Conservation (phyloP, 345 rosid genomes). For the Stellera chamaejasme region DNA sequence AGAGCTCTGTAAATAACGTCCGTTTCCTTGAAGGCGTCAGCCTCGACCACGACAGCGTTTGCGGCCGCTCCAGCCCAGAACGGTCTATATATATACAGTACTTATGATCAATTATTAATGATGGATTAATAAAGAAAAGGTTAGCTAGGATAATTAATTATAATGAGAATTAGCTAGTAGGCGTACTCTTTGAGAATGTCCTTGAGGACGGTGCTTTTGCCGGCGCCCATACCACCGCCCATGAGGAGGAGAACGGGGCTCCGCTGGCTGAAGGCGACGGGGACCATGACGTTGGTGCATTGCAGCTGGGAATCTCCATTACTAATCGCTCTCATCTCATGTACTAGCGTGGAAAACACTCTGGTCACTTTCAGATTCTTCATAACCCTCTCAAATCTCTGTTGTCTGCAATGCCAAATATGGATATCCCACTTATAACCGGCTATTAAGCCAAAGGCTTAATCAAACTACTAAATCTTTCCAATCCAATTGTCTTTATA, state of each 20-base stretch:
- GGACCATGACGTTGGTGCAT: constrained; percentile 78
- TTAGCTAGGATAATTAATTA: neutral
- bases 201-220: constrained; percentile 93
- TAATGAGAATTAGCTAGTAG: neutral
- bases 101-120: neutral
- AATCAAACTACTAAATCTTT: too few relatives aligned
- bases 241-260: constrained; percentile 88
- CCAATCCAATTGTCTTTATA: neutral
- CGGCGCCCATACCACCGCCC: constrained; percentile 99
- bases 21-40: constrained; percentile 91
- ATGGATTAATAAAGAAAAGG: neutral
- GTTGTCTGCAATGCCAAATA: constrained; percentile 33
- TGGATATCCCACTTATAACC: too few relatives aligned
- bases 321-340: constrained; percentile 80
- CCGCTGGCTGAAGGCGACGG: constrained; percentile 56
- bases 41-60: constrained; percentile 83
- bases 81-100: constrained; percentile 38
- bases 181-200: constrained; percentile 65
- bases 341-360: constrained; percentile 64
- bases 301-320: constrained; percentile 25
- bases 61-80: constrained; percentile 74
- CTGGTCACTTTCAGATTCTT: constrained; percentile 61
- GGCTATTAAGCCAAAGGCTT: too few relatives aligned
- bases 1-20: constrained; percentile 86
- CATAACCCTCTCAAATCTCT: constrained; percentile 67